Evolutionary conservation across 1,284 basidiomycete species (phyloP), one percentile per base, ranked within the genome.

Genomic region (Cystodermella granulosa): DNA sequence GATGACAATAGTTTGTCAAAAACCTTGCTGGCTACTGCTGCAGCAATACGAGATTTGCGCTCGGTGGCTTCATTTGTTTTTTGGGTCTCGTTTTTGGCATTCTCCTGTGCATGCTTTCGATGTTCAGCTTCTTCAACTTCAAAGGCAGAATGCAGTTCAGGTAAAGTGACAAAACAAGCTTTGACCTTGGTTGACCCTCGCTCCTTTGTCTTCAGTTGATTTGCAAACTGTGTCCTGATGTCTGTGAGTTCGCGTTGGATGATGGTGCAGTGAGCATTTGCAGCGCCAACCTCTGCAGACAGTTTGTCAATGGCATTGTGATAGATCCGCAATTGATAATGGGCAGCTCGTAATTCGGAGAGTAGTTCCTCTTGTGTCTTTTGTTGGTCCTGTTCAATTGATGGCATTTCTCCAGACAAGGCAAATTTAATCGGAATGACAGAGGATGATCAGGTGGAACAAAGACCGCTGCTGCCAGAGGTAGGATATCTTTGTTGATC

Each of bases 241-340:
- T 34, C 21, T 5, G 36, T 21, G 4, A 50, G 24, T 24, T 36
- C 42, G 6, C 21, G 20, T 21, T 45, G 39, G 11, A 49, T 46
- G 16, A 49, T 43, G 18, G 45, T 47, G 31, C 48, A 49, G 24
- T 49, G 48, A 13, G 45, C 39, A 23, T 49, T 39, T 39, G 48
- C 45, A 39, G 40, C 48, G 2, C 42, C 16, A 31, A 37, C 24
- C 16, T 42, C 24, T 7, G 45, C 45, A 8, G 13, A 14, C 16
- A 43, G 42, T 7, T 24, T 34, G 16, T 17, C n/a, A 17, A 44
- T 16, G 4, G 47, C 24, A 23, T 34, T 21, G 13, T 13, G 21
- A 20, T 40, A 16, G 14, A 17, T 21, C 6, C 20, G 23, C 13
- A 48, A 17, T 14, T 37, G 21, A n/a, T 39, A 20, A 11, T 23